Evolutionary conservation across 2,329 filamentous ascomycete genomes (phyloP).

Genomic region (Colletotrichum sp.): DNA sequence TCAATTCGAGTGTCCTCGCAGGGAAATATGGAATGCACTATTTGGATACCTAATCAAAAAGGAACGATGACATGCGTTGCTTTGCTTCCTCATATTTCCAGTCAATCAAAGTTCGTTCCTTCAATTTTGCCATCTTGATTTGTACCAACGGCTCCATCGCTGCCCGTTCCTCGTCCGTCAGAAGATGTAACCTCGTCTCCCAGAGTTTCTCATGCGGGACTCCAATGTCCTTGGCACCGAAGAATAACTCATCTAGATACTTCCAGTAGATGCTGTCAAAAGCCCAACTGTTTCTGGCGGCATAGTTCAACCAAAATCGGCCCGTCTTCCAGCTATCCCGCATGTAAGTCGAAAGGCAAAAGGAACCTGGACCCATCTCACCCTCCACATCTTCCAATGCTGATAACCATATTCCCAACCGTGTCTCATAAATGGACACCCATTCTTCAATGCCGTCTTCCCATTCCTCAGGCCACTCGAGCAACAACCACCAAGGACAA

Average conservation of each 20-base stretch:
- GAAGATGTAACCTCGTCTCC: conserved; percentile 25
- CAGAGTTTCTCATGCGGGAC: not conserved
- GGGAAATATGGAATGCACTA: too few species aligned
- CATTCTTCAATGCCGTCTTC: conserved; percentile 30
- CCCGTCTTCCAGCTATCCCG: conserved; percentile 37
- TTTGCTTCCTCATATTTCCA: conserved; percentile 16
- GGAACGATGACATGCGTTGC: not conserved
- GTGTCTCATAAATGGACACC: conserved; percentile 32
- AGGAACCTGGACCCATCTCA: not conserved
- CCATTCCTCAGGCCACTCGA: conserved; percentile 37
- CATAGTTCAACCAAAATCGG: conserved; percentile 37
- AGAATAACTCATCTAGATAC: conserved; percentile 28
- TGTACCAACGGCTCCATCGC: conserved; percentile 30
- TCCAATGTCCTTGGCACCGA: conserved; percentile 25
- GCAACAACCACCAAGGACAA: conserved; percentile 43
- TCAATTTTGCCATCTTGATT: conserved; percentile 24
- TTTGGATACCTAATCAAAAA: not conserved
- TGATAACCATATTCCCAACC: conserved; percentile 34
- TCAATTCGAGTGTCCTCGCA: too few species aligned
- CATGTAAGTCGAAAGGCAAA: conserved; percentile 36
- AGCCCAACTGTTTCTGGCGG: conserved; percentile 37
- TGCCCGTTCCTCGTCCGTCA: conserved; percentile 22
- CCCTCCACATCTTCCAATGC: conserved; percentile 34
- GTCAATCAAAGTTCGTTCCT: conserved; percentile 16
- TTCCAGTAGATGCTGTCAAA: conserved; percentile 42